Evolutionary conservation across 108 stramenopile genomes (phyloP), one percentile per base, ranked within the genome.

Genomic region (Epipyxis sp.): DNA sequence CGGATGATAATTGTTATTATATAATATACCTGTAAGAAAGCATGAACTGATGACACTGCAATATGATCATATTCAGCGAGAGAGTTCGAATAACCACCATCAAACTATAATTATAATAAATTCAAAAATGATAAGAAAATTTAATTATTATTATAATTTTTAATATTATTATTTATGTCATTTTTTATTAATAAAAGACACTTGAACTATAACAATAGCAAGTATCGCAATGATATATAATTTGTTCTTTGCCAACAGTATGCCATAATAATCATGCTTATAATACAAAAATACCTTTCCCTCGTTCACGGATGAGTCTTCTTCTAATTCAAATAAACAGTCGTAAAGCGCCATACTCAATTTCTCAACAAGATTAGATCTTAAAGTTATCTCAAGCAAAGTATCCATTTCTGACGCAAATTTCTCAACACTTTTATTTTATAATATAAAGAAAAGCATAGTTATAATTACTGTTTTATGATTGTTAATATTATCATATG

Each of bases 341-440:
- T 79, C 76, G 59, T 87, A 69, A 10, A 86, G 69, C 37, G 87
- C 85, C 80, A 86, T 68, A 37, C 80, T 74, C 30, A 87, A 83
- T 79, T 87, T 87, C 69, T 87, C 87, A 37, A 87, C 83, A 6
- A 86, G 58, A n/a, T 81, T 61, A 25, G 83, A 79, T 41, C 80
- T 77, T 30, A 87, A 40, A 20, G 87, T 82, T 50, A 86, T 87
- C 25, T 79, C 87, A 42, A 86, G 46, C 59, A 87, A 69, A 30
- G 78, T 79, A 57, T 84, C 80, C 81, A 88, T 88, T 59, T 88
- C 87, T 0, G 44, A 46, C 42, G 76, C 59, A 77, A 88, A 88
- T 34, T 59, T 59, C 59, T 76, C 82, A 39, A 88, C 86, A 39
- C 71, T 50, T 13, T 6, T 20, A 42, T 20, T 13, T 13, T 6